Conservation (phyloP, 495 filamentous ascomycete species). For the Chlorociboria aeruginascens region DNA sequence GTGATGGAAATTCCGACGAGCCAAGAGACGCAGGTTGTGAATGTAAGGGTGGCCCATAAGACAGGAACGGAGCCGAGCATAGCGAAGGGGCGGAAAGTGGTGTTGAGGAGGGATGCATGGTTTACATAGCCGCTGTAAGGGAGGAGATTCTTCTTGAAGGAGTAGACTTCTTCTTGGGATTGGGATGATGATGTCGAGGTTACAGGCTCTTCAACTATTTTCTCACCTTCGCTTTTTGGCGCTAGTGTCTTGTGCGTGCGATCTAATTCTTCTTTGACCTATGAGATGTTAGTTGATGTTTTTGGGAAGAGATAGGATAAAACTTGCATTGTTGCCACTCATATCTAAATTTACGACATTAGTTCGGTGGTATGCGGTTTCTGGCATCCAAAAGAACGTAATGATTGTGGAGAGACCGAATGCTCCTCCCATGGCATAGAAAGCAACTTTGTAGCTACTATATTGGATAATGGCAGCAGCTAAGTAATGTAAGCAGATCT, state of each 20-base stretch:
- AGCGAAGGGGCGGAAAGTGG: conserved; percentile 29
- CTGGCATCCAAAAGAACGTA: conserved; percentile 34
- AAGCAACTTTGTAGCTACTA: conserved; percentile 21
- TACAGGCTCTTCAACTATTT: neutral
- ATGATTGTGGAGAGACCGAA: conserved; percentile 26
- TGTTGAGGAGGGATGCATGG: conserved; percentile 27
- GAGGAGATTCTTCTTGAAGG: conserved; percentile 22
- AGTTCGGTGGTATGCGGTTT: conserved; percentile 26
- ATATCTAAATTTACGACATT: conserved; percentile 28
- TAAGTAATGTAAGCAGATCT: neutral
- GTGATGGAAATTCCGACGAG: conserved; percentile 32
- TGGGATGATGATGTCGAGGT: neutral
- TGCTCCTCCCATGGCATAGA: conserved; percentile 31
- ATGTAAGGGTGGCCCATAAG: conserved; percentile 28
- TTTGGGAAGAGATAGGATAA: neutral
- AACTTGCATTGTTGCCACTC: conserved; percentile 11
- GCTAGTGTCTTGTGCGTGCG: conserved; percentile 17
- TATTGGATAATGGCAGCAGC: conserved; percentile 27
- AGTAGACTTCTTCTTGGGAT: conserved; percentile 4
- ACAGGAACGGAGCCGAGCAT: conserved; percentile 31
- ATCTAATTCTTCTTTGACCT: neutral
- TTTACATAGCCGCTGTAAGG: conserved; percentile 28
- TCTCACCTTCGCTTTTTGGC: conserved; percentile 23
- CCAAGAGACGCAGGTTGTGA: conserved; percentile 36
- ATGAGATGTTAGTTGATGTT: neutral